Conservation (phyloP, 2,329 filamentous ascomycete species). For the Cordyceps farinosa region DNA sequence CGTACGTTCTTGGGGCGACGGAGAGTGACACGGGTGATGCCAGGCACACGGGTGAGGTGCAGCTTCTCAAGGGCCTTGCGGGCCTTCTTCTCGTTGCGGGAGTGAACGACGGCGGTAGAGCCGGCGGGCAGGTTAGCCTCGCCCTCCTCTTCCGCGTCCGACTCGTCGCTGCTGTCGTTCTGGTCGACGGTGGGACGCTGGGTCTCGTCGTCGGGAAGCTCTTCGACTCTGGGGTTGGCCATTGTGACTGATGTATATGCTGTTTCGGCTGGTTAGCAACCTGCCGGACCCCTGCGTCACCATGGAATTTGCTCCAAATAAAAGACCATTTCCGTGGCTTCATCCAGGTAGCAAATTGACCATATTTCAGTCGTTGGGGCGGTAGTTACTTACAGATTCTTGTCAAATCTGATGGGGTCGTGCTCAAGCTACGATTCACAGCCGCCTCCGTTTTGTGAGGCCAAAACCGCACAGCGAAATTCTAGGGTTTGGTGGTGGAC, state of each 20-base stretch:
- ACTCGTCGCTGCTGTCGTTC: conserved; percentile 70
- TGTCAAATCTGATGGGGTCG: conserved; percentile 34
- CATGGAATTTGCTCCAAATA: background rate
- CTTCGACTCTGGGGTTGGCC: conserved; percentile 97
- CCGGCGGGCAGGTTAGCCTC: conserved; percentile 77
- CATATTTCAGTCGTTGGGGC: conserved; percentile 14
- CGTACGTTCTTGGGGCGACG: conserved; percentile 98
- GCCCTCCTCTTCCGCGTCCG: conserved; percentile 76
- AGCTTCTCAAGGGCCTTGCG: conserved; percentile 99
- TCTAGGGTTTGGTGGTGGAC: conserved; percentile 44
- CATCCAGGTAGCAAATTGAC: background rate
- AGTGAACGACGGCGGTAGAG: conserved; percentile 87
- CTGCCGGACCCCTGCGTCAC: background rate
- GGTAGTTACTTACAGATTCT: conserved; percentile 32
- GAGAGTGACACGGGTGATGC: conserved; percentile 97
- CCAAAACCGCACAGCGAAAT: conserved; percentile 37
- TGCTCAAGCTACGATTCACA: conserved; percentile 31
- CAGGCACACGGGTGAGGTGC: conserved; percentile 90
- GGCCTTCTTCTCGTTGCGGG: conserved; percentile 99
- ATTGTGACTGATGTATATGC: conserved; percentile 57
- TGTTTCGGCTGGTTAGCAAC: conserved; percentile 10
- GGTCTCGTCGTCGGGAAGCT: conserved; percentile 87
- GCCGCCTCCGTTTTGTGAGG: conserved; percentile 38
- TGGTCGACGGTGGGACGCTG: conserved; percentile 78
- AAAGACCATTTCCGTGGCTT: background rate